A percentile compares a stretch with the other conserved stretches of the same genome.
phyloP scores from a whole-genome alignment of 164 flowering plant genomes.

The Tetracentron sinense region DNA sequence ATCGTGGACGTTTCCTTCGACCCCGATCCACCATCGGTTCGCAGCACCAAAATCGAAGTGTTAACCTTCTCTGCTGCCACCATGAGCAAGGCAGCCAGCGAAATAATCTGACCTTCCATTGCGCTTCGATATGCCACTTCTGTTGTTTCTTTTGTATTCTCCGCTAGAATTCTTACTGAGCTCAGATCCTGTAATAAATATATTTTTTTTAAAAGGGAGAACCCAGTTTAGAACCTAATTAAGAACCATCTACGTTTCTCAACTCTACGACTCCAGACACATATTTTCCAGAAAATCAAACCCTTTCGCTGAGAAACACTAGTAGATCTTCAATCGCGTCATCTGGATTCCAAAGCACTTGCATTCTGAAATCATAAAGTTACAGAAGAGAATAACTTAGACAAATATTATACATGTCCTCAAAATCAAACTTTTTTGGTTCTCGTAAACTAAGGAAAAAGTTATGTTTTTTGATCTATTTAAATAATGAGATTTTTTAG shows the following conservation, averaged over 20 bases:
- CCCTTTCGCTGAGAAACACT: slow-evolving; percentile 35
- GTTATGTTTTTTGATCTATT: neutral
- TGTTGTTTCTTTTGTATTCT: slow-evolving; percentile 37
- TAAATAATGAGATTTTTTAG: neutral
- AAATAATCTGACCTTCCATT: slow-evolving; percentile 32
- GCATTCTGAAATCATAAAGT: slow-evolving; percentile 29
- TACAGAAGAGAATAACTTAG: neutral
- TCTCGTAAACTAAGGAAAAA: slow-evolving; percentile 5
- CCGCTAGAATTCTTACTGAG: slow-evolving; percentile 31
- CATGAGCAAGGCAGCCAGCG: slow-evolving; percentile 39
- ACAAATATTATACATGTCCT: neutral
- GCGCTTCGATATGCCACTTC: slow-evolving; percentile 40
- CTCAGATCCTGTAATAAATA: slow-evolving; percentile 39
- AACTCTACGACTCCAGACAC: too few species aligned
- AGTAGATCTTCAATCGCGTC: slow-evolving; percentile 40
- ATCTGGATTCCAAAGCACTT: slow-evolving; percentile 36
- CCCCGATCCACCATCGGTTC: slow-evolving; percentile 15
- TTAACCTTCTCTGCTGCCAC: slow-evolving; percentile 40
- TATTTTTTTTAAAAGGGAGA: neutral
- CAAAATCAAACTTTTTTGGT: slow-evolving; percentile 6
- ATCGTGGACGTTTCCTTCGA: slow-evolving; percentile 29
- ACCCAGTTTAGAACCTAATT: neutral
- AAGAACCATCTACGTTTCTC: too few species aligned
- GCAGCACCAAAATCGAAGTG: slow-evolving; percentile 18
- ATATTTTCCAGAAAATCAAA: slow-evolving; percentile 1